Conservation (phyloP, 164 flowering plant species). For the Piper betle region DNA sequence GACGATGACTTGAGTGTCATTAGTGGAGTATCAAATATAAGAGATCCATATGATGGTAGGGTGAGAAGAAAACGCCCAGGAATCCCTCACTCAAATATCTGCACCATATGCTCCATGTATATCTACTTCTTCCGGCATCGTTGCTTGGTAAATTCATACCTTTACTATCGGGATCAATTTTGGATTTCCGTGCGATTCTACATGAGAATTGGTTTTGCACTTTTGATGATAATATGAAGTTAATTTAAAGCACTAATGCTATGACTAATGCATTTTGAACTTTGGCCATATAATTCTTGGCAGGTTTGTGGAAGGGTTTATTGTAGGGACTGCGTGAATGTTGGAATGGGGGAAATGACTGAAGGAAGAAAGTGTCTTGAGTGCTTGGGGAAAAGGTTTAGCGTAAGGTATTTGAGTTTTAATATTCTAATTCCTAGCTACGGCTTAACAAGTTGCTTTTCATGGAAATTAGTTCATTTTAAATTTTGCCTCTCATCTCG, state of each 20-base stretch:
- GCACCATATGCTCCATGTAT: constrained; percentile 44
- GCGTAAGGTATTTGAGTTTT: constrained; percentile 35
- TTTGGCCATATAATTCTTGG: background rate
- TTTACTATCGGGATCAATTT: too few relatives aligned
- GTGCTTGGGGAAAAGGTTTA: constrained; percentile 50
- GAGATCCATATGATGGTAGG: constrained; percentile 6
- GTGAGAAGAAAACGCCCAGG: constrained; percentile 39
- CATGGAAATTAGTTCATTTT: too few relatives aligned
- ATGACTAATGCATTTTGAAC: too few relatives aligned
- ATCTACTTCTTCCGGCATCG: constrained; percentile 51
- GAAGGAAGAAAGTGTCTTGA: constrained; percentile 73
- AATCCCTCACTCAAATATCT: constrained; percentile 68
- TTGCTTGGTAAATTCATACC: constrained; percentile 31
- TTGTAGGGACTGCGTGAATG: constrained; percentile 42
- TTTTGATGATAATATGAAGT: too few relatives aligned
- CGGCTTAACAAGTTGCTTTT: too few relatives aligned
- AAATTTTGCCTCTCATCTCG: too few relatives aligned
- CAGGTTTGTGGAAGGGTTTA: constrained; percentile 81
- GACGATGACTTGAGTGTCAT: constrained; percentile 18
- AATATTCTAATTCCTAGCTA: background rate
- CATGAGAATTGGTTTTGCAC: too few relatives aligned
- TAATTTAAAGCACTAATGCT: too few relatives aligned
- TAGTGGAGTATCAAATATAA: constrained; percentile 2
- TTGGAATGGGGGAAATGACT: constrained; percentile 75
- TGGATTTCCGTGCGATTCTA: too few relatives aligned